Evolutionary conservation across 352 stramenopile genomes (phyloP), one percentile per base, ranked within the genome.

Genomic region (Globisporangium iwayamae): DNA sequence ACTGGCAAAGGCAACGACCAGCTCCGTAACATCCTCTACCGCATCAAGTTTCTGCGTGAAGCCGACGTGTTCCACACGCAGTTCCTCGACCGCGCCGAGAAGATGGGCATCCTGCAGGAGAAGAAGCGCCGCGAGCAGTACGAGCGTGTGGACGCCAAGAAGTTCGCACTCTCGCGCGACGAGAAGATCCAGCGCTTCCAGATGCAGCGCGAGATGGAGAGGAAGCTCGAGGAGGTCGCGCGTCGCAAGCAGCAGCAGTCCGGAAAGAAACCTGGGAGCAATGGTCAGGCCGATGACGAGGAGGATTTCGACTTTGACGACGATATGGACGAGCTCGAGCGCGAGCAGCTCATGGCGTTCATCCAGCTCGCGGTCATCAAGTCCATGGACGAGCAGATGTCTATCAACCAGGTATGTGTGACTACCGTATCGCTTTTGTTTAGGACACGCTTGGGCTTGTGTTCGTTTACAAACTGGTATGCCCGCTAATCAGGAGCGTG

Each of bases 121-220:
- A 85, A 75, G 70, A 88, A 90, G 67, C 79, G 85, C 14, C 75
- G 79, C 39, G 78, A 90, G 56, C 83, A 93, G 71, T 90, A 93
- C 71, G 81, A 90, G 66, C 79, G 81, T 11, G 75, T 93, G 47
- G 83, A 93, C 56, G 70, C 55, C 52, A 89, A 89, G 51, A 63
- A 81, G 65, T 93, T 89, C 34, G 55, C 76, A 53, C 74, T 91
- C 28, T 79, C 79, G 38, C 76, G 85, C 10, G 83, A 94, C 54
- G 83, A 92, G 53, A 94, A 94, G 61, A 85, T 94, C 53, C 79
- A 87, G 68, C 85, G 81, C 22, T 94, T 92, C 70, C 76, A 89
- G 71, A 48, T 91, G 61, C 82, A 91, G 70, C 73, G 83, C 13
- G 79, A 92, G 47, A 79, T 92, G 70, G 82, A 91, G 65, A 78